Percentiles rank a stretch among this genome's conserved stretches.
phyloP scores from a whole-genome alignment of 2,329 filamentous ascomycete genomes.

The Microdochium paspali region DNA sequence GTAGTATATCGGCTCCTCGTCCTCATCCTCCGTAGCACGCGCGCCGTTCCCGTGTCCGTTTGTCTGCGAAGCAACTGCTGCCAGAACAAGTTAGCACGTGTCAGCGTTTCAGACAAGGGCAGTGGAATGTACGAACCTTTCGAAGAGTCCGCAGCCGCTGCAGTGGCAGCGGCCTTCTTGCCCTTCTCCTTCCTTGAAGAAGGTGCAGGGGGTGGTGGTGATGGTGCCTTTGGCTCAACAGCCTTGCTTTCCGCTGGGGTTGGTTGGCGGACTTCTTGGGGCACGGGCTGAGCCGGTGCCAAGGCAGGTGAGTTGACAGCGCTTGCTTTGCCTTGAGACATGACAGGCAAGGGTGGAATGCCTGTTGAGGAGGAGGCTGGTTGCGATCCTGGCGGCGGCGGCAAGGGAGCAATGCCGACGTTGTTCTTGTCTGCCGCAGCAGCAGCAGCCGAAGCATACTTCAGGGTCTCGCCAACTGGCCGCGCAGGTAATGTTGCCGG shows the following conservation, averaged over 20 bases:
- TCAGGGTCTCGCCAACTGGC: slow-evolving; percentile 80
- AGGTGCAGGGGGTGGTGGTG: slow-evolving; percentile 10
- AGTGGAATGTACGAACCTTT: slow-evolving; percentile 29
- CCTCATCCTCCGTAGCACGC: slow-evolving; percentile 31
- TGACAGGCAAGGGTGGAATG: slow-evolving; percentile 38
- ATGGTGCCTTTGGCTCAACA: slow-evolving; percentile 16
- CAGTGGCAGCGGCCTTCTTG: slow-evolving; percentile 27
- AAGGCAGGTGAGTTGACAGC: slow-evolving; percentile 45
- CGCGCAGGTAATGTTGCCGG: slow-evolving; percentile 79
- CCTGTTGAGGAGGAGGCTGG: slow-evolving; percentile 22
- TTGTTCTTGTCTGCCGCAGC: slow-evolving; percentile 84
- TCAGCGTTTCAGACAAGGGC: not conserved
- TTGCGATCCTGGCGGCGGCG: slow-evolving; percentile 67
- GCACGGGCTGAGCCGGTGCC: slow-evolving; percentile 34
- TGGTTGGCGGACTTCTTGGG: slow-evolving; percentile 15
- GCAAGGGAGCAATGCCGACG: slow-evolving; percentile 86
- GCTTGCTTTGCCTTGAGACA: slow-evolving; percentile 42
- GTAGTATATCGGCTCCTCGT: slow-evolving; percentile 75
- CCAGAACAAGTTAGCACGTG: too few species aligned
- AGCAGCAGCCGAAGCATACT: slow-evolving; percentile 93
- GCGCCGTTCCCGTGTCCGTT: slow-evolving; percentile 45
- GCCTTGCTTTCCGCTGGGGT: slow-evolving; percentile 22
- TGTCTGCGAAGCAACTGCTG: slow-evolving; percentile 31
- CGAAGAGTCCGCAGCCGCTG: slow-evolving; percentile 30
- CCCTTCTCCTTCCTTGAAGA: slow-evolving; percentile 18